Conservation (phyloP, 2,329 filamentous ascomycete genomes). For the Colletotrichum sp. region DNA sequence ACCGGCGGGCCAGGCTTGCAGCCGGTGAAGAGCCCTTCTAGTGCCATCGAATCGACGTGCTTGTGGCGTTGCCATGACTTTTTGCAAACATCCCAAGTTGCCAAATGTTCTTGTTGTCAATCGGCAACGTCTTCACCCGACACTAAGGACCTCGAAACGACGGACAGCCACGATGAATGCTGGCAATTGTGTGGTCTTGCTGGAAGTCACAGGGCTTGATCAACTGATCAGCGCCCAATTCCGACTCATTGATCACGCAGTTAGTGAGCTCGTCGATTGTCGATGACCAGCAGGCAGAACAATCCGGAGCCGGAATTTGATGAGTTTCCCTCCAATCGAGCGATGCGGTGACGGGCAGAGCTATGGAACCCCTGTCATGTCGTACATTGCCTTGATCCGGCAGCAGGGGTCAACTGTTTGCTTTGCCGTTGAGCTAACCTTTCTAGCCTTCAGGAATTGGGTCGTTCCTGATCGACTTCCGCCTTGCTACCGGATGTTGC, state of each 20-base stretch:
- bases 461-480: not conserved
- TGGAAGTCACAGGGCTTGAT: not conserved
- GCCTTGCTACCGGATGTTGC: not conserved
- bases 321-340: not conserved
- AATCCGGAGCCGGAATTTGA: not conserved
- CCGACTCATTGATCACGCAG: not conserved
- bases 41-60: not conserved
- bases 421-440: constrained; percentile 17
- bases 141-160: not conserved
- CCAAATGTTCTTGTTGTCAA: not conserved
- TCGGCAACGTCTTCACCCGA: not conserved
- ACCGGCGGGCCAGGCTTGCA: not conserved
- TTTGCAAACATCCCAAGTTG: not conserved
- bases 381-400: constrained; percentile 10
- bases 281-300: not conserved
- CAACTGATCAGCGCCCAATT: not conserved
- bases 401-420: constrained; percentile 7
- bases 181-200: not conserved
- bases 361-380: constrained; percentile 13
- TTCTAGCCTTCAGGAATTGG: not conserved
- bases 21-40: not conserved
- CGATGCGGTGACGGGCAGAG: not conserved
- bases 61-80: not conserved
- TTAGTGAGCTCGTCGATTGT: not conserved
- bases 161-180: not conserved